Conservation (phyloP, 495 filamentous ascomycete genomes). For the Podospora tetraspora region DNA sequence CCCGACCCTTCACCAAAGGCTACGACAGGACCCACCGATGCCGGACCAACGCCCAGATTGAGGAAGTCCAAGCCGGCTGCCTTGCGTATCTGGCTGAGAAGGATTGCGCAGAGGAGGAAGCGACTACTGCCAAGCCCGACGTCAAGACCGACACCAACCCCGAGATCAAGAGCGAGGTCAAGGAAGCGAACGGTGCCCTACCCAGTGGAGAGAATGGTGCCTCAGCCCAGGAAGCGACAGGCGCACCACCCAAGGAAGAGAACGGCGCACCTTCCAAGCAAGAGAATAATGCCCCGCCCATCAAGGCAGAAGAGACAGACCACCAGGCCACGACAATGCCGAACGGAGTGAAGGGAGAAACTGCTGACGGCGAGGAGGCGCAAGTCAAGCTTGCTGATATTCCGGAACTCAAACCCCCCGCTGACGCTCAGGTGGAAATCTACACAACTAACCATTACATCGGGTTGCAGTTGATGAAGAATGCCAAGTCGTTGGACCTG, state of each 20-base stretch:
- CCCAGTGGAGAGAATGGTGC: constrained; percentile 17
- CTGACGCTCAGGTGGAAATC: constrained; percentile 14
- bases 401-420: constrained; percentile 19
- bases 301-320: constrained; percentile 23
- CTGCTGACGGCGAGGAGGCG: neutral
- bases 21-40: constrained; percentile 77
- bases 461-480: constrained; percentile 34
- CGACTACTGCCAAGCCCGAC: constrained; percentile 41
- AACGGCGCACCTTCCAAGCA: neutral
- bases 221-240: neutral
- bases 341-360: constrained; percentile 18
- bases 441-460: constrained; percentile 36
- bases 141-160: constrained; percentile 22
- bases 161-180: constrained; percentile 41
- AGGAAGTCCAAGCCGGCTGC: constrained; percentile 64
- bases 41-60: constrained; percentile 61
- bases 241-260: neutral
- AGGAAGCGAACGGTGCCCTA: constrained; percentile 24
- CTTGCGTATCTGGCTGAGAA: constrained; percentile 61
- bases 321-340: constrained; percentile 8
- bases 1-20: constrained; percentile 88
- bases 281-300: neutral
- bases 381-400: constrained; percentile 23
- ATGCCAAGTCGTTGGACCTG: constrained; percentile 57
- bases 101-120: constrained; percentile 52